These are phyloP conservation scores for Carex arenaria DNA, from an alignment of 202 grass and related monocot species.

Conservation along the genomic window DNA sequence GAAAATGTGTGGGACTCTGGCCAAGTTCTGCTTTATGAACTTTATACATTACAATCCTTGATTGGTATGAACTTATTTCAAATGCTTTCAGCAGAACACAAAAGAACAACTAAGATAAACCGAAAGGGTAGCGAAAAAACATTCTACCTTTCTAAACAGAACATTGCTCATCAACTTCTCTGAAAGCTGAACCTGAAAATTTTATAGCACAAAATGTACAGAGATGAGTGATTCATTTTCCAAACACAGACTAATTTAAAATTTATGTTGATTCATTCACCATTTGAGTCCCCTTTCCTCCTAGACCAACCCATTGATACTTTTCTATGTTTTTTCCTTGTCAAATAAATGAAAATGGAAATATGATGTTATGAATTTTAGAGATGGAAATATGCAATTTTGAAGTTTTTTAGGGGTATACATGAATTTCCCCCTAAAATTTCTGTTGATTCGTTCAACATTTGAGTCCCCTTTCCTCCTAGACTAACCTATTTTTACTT, in stretches of 20 bases:
- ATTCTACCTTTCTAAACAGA: constrained; percentile 65
- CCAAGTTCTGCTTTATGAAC: neutral
- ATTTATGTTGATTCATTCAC: neutral
- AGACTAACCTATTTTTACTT: neutral
- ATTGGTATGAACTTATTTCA: neutral
- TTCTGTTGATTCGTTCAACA: neutral
- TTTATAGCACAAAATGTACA: constrained; percentile 13
- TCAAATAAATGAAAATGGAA: too few species aligned
- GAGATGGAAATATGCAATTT: too few species aligned
- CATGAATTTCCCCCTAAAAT: too few species aligned
- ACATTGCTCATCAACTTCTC: constrained; percentile 91
- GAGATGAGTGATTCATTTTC: neutral
- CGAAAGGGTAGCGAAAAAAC: neutral
- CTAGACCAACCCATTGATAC: neutral
- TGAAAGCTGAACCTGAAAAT: constrained; percentile 66
- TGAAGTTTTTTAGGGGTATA: too few species aligned
- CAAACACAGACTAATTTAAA: neutral
- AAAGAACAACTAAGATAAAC: neutral
- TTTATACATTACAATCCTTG: neutral
- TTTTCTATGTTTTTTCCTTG: neutral
- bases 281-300: neutral
- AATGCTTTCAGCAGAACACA: neutral
- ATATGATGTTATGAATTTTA: too few species aligned
- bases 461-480: neutral
- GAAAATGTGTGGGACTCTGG: neutral